Evolutionary conservation across 768 basidiomycete species (phyloP).

Genomic region (Inosperma sp.): DNA sequence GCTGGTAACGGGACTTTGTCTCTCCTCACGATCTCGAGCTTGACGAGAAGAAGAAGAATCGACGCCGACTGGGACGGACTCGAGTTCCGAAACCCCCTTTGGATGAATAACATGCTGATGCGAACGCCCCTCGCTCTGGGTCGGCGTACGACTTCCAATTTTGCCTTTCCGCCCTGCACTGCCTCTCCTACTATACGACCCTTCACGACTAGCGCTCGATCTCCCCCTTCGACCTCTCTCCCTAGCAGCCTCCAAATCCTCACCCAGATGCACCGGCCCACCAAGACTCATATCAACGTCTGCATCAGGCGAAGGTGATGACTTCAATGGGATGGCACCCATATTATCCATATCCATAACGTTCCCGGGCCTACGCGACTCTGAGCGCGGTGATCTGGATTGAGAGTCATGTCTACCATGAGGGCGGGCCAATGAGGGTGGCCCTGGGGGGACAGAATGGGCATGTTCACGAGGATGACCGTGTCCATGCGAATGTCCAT

Average conservation of each 20-base stretch:
- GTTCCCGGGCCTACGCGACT: conserved; percentile 3
- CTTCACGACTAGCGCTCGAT: background rate
- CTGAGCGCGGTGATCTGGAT: conserved; percentile 4
- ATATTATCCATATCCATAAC: conserved; percentile 5
- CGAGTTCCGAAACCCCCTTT: background rate
- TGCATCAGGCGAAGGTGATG: background rate
- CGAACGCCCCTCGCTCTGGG: background rate
- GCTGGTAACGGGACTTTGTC: background rate
- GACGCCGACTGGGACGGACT: no score
- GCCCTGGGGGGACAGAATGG: background rate
- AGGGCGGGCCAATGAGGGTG: background rate
- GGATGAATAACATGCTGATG: no score
- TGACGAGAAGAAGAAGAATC: no score
- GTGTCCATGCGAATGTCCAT: background rate
- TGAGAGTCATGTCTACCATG: background rate
- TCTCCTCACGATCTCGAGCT: background rate
- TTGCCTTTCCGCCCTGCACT: background rate
- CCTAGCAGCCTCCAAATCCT: background rate
- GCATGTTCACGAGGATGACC: background rate
- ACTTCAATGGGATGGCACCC: background rate
- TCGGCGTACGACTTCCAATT: background rate
- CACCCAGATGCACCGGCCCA: conserved; percentile 4
- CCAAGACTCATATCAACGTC: conserved; percentile 5
- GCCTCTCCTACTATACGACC: background rate
- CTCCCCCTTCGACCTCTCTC: background rate